phyloP scores from a whole-genome alignment of 495 filamentous ascomycete genomes.

The Talaromyces borbonicus region DNA sequence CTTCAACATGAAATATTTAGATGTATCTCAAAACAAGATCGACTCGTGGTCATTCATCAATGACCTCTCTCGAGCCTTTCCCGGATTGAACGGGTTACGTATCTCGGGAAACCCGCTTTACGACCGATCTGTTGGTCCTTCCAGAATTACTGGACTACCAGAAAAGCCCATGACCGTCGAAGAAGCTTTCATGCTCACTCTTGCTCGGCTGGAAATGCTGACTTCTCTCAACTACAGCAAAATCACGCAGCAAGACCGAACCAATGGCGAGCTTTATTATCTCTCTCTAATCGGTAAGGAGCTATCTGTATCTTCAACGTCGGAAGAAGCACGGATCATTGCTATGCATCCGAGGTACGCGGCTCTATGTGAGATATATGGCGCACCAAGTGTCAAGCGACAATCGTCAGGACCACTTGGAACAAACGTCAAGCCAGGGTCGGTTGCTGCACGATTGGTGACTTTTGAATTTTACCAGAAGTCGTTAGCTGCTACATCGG shows the following conservation, averaged over 20 bases:
- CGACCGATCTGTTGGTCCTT: slow-evolving; percentile 40
- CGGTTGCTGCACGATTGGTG: slow-evolving; percentile 65
- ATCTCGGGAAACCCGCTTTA: slow-evolving; percentile 80
- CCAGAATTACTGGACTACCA: slow-evolving; percentile 21
- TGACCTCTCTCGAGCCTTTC: slow-evolving; percentile 51
- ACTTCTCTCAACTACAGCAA: slow-evolving; percentile 67
- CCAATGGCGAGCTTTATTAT: slow-evolving; percentile 88
- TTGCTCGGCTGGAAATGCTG: slow-evolving; percentile 63
- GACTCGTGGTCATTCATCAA: slow-evolving; percentile 64
- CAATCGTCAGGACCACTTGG: slow-evolving; percentile 9
- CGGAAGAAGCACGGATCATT: slow-evolving; percentile 42
- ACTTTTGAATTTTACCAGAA: slow-evolving; percentile 49
- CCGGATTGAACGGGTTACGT: slow-evolving; percentile 55
- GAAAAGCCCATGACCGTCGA: slow-evolving; percentile 47
- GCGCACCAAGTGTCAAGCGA: slow-evolving; percentile 48
- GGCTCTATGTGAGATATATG: slow-evolving; percentile 64
- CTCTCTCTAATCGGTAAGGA: slow-evolving; percentile 69
- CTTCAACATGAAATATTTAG: slow-evolving; percentile 46
- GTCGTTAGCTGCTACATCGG: slow-evolving; percentile 7
- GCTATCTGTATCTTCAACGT: slow-evolving; percentile 49
- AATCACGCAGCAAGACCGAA: slow-evolving; percentile 61
- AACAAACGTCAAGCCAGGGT: slow-evolving; percentile 47
- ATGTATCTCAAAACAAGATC: slow-evolving; percentile 72
- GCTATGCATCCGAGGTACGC: slow-evolving; percentile 56
- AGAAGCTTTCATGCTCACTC: slow-evolving; percentile 75